Base-by-base conservation (phyloP, 441 rosid genomes). In the Pelargonium cotyledonis region DNA sequence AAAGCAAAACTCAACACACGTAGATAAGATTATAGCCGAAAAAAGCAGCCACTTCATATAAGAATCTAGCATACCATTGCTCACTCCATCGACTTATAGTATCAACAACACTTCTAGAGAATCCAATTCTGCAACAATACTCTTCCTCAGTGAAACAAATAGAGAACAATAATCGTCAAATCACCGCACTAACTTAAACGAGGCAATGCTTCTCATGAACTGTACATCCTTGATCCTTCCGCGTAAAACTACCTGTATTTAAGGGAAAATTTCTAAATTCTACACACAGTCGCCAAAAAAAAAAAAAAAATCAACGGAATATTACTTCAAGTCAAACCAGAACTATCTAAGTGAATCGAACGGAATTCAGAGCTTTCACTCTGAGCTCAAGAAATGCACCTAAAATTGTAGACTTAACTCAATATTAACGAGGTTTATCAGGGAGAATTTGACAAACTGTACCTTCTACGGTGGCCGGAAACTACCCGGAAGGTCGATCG, bases 391-490 rank as follows among this genome's bases (percentile, higher is more conserved):
- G 12, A 72, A 57, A 74, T 51, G 65, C 44, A 11, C 61, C 26
- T 55, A 7, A 16, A 16, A 3, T 6, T 18, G 19, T 16, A 55
- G 26, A 26, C 61, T 26, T 55, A 67, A 72, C 49, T n/a, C 57
- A 57, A 35, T 64, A 6, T 43, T 35, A 16, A 38, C 41, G 57
- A 53, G 21, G 51, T 19, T 11, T 41, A 21, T 65, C 65, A 55
- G 61, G 8, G 49, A 7, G 16, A 18, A 16, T 16, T 55, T 55
- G 19, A 21, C 18, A 10, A 16, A 55, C 61, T 8, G 23, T 70
- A 88, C 86, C 82, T 71, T n/a, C 15, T 51, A 67, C 41, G 57
- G 61, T 68, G 49, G 74, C 72, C 79, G 72, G 77, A 29, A 79
- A 65, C 75, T 35, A 26, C 65, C 18, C 55, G 64, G 29, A 19